Evolutionary conservation across 2,329 filamentous ascomycete genomes (phyloP).

Genomic region (Neofusicoccum parvum): DNA sequence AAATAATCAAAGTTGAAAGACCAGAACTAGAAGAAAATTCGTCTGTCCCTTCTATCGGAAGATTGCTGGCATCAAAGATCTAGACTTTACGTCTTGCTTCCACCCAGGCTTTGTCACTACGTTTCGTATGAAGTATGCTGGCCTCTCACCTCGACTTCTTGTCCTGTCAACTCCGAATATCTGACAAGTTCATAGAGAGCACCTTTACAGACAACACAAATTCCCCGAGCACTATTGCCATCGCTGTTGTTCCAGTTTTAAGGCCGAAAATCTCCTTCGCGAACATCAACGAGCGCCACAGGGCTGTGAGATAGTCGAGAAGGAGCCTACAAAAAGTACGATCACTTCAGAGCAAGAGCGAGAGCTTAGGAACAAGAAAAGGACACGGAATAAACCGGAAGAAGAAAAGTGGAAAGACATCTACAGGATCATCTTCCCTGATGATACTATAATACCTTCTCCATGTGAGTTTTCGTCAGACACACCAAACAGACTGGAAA

Average conservation of each 20-base stretch:
- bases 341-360: background rate
- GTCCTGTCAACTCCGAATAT: too few species aligned
- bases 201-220: background rate
- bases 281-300: background rate
- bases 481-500: fast-evolving
- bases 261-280: background rate
- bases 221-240: background rate
- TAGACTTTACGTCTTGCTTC: too few species aligned
- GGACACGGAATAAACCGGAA: background rate
- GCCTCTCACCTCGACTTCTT: too few species aligned
- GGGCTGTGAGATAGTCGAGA: background rate
- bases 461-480: background rate
- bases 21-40: too few species aligned
- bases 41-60: too few species aligned
- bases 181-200: too few species aligned
- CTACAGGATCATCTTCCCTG: background rate
- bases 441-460: background rate
- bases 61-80: too few species aligned
- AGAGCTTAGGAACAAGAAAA: background rate
- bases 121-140: too few species aligned
- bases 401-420: background rate
- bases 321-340: background rate
- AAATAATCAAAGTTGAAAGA: too few species aligned
- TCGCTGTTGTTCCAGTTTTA: background rate
- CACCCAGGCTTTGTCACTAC: too few species aligned